Base-by-base conservation (phyloP, 208 protist species). In the Trypanosoma platydactyli region DNA sequence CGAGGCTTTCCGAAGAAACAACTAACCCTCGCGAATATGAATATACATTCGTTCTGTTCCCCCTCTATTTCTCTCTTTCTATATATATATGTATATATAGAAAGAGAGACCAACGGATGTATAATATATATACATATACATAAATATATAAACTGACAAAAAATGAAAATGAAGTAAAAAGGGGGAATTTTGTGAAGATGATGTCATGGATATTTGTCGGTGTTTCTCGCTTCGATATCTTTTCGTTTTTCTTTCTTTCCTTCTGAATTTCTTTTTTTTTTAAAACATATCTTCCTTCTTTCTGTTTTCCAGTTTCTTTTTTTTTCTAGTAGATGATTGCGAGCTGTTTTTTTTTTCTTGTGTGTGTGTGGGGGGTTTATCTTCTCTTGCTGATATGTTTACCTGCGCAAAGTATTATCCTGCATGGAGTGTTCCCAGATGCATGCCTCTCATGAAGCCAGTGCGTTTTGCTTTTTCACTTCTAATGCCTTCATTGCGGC, bases 251-350 rank as follows among this genome's bases (percentile, higher is more conserved):
- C n/a, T 53, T 52, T 50, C 1, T 52, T 63, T 4, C 18, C 35
- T 27, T 60, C 50, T 60, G 45, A 11, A n/a, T 63, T 62, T 57
- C 57, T 46, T 61, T 9, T 35, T 50, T 16, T 33, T n/a, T 29
- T 20, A 38, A 6, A 15, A 54, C 18, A 35, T 7, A n/a, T 54
- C 35, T 45, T 52, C 13, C 50, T 63, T 63, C 35, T 63, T 62
- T 42, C 30, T 62, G 44, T 62, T 62, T 56, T 38, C n/a, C 16
- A 25, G 12, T 56, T n/a, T n/a, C n/a, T n/a, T n/a, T n/a, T 20
- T 12, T 12, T 44, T 35, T 48, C 13, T 50, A 9, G 24, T 57
- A 18, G 16, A 29, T 53, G 49, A 24, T 9, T 29, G 16, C 16
- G 7, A 53, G 9, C 9, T 38, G 33, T 38, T 38, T 3, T 38